Conservation (phyloP, 495 filamentous ascomycete species). For the Aspergillus sparsus region DNA sequence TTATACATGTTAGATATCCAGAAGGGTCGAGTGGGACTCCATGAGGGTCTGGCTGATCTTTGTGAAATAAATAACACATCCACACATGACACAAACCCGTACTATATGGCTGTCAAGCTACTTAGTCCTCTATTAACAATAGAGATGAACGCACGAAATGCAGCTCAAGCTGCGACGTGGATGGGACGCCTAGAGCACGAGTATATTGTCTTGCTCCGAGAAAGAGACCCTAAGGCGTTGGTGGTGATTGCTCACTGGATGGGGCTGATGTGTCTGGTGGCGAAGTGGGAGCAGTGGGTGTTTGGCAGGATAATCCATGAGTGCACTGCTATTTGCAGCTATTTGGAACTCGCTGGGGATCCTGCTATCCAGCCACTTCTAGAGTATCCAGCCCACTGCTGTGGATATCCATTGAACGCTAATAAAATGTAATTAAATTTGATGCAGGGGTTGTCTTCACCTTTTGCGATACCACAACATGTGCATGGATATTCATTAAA, state of each 20-base stretch:
- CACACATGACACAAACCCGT: constrained; percentile 38
- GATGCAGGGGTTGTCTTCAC: background rate
- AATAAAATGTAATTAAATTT: background rate
- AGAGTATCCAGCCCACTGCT: constrained; percentile 62
- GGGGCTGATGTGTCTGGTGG: constrained; percentile 34
- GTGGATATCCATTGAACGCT: constrained; percentile 57
- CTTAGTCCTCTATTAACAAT: constrained; percentile 33
- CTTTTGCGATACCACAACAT: background rate
- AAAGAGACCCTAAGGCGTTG: constrained; percentile 38
- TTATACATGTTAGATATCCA: constrained; percentile 27
- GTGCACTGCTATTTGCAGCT: constrained; percentile 42
- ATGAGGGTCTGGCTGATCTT: constrained; percentile 36
- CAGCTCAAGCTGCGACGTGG: constrained; percentile 29
- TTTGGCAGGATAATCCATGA: constrained; percentile 33
- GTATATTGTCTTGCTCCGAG: constrained; percentile 33
- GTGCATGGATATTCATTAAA: too few species aligned
- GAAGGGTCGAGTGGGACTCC: constrained; percentile 38
- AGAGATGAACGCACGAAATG: constrained; percentile 23
- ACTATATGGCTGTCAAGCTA: constrained; percentile 35
- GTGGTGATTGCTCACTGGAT: constrained; percentile 45
- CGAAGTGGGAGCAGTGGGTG: constrained; percentile 35
- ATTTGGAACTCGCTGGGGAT: constrained; percentile 27
- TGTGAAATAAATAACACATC: constrained; percentile 42
- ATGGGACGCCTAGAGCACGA: constrained; percentile 38
- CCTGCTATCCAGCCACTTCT: constrained; percentile 20